Evolutionary conservation across 2,329 filamentous ascomycete species (phyloP), one percentile per base, ranked within the genome.

Genomic region (Paraconiothyrium brasiliense): DNA sequence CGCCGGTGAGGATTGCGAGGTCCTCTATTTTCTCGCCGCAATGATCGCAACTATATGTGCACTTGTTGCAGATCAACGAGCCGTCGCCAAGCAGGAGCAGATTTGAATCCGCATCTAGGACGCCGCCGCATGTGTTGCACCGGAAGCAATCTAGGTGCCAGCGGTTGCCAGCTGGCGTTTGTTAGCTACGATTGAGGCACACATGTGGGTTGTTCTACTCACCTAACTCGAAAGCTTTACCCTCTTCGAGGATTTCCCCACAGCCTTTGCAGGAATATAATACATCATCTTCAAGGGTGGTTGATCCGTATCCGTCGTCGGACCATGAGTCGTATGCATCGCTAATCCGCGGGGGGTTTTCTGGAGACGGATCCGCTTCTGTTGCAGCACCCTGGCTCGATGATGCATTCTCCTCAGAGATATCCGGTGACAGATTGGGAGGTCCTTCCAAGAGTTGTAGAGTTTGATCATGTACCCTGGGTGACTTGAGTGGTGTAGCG

Each of bases 131-230:
- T 58, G 92, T 96, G 79, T 97, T 95, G 86, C 94, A 98, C 77
- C 93, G 91, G 83, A 99, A 99, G 84, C 95, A 99, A 83, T 97
- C 92, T 75, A 99, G 92, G 85, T 99, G 95, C 95, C 94, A 98
- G 86, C 94, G 88, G 79, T 97, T 95, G 67, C 94, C 93, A 78
- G 94, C 94, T 97, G 71, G 69, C 52, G 37, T 57, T 35, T 62
- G 74, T 78, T 66, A 78, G 76, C 27, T 48, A 16, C 22, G 20
- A 16, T 16, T 22, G 24, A 14, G 41, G 20, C 10, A 64, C 4
- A 59, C 61, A 56, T 60, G 64, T 60, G 62, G 59, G 56, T 60
- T 44, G 64, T 71, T 69, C 71, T 66, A 81, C 86, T 76, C 82
- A 97, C 94, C 93, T 74, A 99, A 86, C 83, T 99, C 95, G 74